Evolutionary conservation across 2,329 filamentous ascomycete genomes (phyloP), one percentile per base, ranked within the genome.

Genomic region (Scopulariopsis brevicaulis): DNA sequence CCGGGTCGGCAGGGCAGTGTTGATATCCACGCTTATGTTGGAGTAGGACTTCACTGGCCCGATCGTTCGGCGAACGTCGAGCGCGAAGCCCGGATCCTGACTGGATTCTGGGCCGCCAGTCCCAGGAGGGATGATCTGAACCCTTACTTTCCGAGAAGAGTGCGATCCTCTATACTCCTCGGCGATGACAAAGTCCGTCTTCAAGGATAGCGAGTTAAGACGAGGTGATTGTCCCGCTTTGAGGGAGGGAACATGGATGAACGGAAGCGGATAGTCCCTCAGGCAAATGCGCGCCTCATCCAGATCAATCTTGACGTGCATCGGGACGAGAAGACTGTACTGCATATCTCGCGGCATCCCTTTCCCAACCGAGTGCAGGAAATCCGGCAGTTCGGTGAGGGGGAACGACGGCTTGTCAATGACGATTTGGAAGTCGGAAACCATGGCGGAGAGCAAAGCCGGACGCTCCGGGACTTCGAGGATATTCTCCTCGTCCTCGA

Each of bases 31-130:
- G 37, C 82, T 83, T 70, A 96, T 92, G 67, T 97, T 88, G 0
- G 94, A 96, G 68, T 94, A 99, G 0, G 91, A 95, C 73, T 99
- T 99, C 62, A 99, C 90, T 0, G 95, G 90, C 10, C 92, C 90
- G 35, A 97, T 89, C 0, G 94, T 97, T 52, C 94, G 85, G 57
- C 89, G 85, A 28, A 99, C 90, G 66, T 94, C 87, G 58, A 99
- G 86, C 2, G 85, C 81, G 68, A 96, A 96, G 57, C 86, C 82
- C 46, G 86, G 81, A 34, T 79, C 77, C 15, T 76, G 78, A 2
- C 80, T 76, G 22, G 73, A 68, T 22, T 75, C 74, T 1, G 85
- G 79, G 56, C 83, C 79, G n/a, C 74, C 74, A 59, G 76, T 80
- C 34, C 78, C 78, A 1, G 88, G 83, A 1, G 93, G 92, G 1